Evolutionary conservation across 768 basidiomycete species (phyloP), one percentile per base, ranked within the genome.

Genomic region (Naganishia randhawae): DNA sequence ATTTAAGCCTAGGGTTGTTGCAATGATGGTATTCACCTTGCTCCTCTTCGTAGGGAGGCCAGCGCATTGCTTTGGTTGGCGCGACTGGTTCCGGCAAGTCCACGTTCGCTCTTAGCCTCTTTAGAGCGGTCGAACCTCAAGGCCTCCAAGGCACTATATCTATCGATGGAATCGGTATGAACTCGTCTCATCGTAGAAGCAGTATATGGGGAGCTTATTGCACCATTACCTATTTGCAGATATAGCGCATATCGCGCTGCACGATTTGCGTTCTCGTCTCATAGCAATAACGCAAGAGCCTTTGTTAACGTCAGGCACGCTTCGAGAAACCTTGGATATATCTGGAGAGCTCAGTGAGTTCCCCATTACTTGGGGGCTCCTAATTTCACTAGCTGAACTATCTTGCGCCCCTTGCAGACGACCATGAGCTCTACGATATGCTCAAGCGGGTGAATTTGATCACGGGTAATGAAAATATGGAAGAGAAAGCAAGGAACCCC

Each of bases 251-350:
- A 48, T 79, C 0, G 52, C 71, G 6, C 65, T 79, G 45, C 66
- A 70, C 9, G 73, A 75, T 29, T 67, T 80, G 25, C 61, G 80
- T 50, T 70, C 71, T 9, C 71, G 75, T 35, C 53, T 80, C 25
- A 76, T 76, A 22, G 78, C 77, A 70, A 76, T 80, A 19, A 75
- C 75, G 10, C 80, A 80, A 68, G 80, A 80, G 68, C 73, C 75
- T 4, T 68, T 55, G 19, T 71, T 80, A 16, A 73, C 73, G 33
- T 78, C 77, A 1, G 80, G 80, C 0, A 77, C 76, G 1, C 57
- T 80, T n/a, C 63, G 76, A 22, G 69, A 79, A n/a, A 74, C 77
- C 2, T 63, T 80, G 42, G 79, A 80, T 57, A 75, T 78, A 7
- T 73, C 74, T 11, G 73, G 73, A 3, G 42, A 57, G 19, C 73